Base-by-base conservation (phyloP, 371 early-diverging fungal genomes). In the Syncephalastrum racemosum region DNA sequence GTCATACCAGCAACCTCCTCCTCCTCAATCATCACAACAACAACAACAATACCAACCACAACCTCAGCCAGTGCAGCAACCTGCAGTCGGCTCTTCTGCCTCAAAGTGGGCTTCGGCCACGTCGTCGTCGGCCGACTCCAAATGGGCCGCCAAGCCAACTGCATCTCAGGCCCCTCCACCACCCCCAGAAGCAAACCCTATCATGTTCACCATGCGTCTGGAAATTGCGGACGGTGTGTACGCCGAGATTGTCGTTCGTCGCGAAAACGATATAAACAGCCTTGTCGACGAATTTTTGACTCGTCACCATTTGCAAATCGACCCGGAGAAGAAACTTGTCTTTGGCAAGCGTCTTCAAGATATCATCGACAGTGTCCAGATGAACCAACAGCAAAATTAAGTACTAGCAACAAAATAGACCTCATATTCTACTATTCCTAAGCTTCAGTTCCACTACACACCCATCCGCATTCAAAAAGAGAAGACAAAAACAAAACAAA, bases 131-230 rank as follows among this genome's bases (percentile, higher is more conserved):
- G 59, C 50, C 27, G 52, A 54, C 46, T 56, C 65, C 1, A 54
- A 43, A 16, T 54, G 51, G 25, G 62, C 57, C 15, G 19, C 47
- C 3, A 47, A 15, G 39, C 51, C 27, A 40, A 22, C 4, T 10
- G 36, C 36, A 31, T 12, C 36, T 12, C 36, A 31, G 36, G 36
- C 36, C 2, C 10, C 36, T 8, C 8, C 36, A 12, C 10, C 25
- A 27, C 31, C 50, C 12, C 44, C 23, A 16, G 53, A 60, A 2
- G 54, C 54, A 7, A 25, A 53, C 14, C 50, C 60, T 0, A 43
- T 65, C n/a, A 31, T 31, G 36, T 47, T 78, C n/a, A 64, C 61
- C 7, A 58, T 78, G 54, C 72, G 67, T 14, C 67, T 78, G 31
- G 69, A 70, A 39, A 58, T 78, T 12, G 53, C 58, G 13, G 59